These are phyloP conservation scores for Ceratobasidium sp. DNA, from an alignment of 1,284 basidiomycete species.

Conservation along the genomic window DNA sequence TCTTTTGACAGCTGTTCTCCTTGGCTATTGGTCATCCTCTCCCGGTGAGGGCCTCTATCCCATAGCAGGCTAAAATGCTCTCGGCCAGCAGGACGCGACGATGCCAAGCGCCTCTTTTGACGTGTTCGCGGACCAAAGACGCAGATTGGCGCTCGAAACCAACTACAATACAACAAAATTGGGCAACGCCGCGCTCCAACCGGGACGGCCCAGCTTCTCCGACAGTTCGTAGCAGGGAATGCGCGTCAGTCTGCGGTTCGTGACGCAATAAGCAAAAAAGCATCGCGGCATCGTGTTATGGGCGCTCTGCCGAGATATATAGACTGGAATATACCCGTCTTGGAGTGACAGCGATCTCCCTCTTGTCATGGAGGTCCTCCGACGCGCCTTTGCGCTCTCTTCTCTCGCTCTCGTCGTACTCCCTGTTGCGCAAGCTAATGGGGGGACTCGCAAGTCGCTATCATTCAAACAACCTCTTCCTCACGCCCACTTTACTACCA, in stretches of 20 bases:
- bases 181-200: not conserved
- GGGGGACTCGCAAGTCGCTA: constrained; percentile 55
- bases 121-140: no score
- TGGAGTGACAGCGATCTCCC: not conserved
- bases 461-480: constrained; percentile 57
- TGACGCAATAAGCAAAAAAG: not conserved
- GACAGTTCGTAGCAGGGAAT: not conserved
- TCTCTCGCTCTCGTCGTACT: constrained; percentile 2
- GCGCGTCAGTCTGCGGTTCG: not conserved
- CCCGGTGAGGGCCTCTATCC: no score
- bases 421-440: not conserved
- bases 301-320: not conserved
- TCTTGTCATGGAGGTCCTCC: constrained; percentile 10
- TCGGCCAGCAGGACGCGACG: not conserved
- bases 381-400: not conserved
- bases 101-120: not conserved
- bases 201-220: not conserved
- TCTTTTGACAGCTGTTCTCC: not conserved
- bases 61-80: not conserved
- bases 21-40: not conserved
- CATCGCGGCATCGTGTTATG: not conserved
- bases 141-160: not conserved
- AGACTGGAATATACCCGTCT: not conserved
- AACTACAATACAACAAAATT: not conserved
- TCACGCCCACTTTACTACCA: constrained; percentile 52